A percentile compares a stretch with the other conserved stretches of the same genome.
phyloP scores from a whole-genome alignment of 495 filamentous ascomycete species.

The Articulospora tetracladia region DNA sequence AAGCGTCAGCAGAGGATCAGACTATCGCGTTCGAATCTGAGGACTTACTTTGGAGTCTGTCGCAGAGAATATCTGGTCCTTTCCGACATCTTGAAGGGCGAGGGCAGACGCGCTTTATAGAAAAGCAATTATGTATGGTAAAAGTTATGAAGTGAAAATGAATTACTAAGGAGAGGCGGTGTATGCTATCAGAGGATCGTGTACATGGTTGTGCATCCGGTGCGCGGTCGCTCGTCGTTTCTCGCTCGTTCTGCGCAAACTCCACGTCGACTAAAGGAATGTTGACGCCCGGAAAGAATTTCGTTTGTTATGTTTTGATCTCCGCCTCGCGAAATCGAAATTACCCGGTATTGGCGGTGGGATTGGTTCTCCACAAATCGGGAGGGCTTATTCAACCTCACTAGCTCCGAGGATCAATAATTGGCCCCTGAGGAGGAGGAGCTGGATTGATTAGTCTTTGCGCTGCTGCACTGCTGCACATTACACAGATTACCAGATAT shows the following conservation, averaged over 20 bases:
- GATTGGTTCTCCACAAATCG: neutral
- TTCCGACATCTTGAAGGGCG: conserved; percentile 23
- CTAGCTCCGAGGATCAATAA: too few species aligned
- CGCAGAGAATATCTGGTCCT: conserved; percentile 37
- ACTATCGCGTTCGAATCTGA: neutral
- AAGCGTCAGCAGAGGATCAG: conserved; percentile 2
- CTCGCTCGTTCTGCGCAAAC: neutral
- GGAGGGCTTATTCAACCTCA: too few species aligned
- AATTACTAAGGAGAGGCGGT: conserved; percentile 2
- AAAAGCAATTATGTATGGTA: conserved; percentile 5
- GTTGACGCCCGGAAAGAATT: neutral
- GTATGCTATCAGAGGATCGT: neutral
- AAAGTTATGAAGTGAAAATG: neutral
- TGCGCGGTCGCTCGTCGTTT: neutral
- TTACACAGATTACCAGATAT: too few species aligned
- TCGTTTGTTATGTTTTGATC: neutral
- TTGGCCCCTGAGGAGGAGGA: too few species aligned
- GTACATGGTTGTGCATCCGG: conserved; percentile 1
- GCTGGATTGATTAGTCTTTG: too few species aligned
- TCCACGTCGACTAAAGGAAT: neutral
- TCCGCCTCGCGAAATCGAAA: conserved; percentile 4
- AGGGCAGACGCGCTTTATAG: neutral
- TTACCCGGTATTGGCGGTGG: neutral
- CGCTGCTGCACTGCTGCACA: too few species aligned
- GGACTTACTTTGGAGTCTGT: conserved; percentile 43